A percentile compares a stretch with the other conserved stretches of the same genome.
Conservation (phyloP, 2,329 filamentous ascomycete species). For the Diaporthe nobilis region DNA sequence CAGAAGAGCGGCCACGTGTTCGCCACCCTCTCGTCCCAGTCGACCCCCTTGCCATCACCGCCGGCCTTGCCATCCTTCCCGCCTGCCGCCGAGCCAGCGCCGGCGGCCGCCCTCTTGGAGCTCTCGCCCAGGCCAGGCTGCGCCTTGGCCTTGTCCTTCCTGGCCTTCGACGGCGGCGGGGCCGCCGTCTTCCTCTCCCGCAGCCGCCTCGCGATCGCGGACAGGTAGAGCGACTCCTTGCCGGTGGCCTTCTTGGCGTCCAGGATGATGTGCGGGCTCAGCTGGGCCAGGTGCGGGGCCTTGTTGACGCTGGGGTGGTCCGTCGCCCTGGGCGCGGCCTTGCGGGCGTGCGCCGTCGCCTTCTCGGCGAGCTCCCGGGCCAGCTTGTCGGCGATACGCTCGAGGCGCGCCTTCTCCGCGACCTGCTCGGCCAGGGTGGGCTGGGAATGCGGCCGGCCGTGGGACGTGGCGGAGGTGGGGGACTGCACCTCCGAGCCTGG, state of each 20-base stretch:
- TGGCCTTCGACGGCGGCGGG: slow-evolving; percentile 30
- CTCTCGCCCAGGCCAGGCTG: slow-evolving; percentile 43
- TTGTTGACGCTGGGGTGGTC: slow-evolving; percentile 69
- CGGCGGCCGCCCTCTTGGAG: slow-evolving; percentile 40
- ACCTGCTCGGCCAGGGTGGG: slow-evolving; percentile 67
- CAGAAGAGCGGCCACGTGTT: slow-evolving; percentile 81
- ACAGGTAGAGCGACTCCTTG: slow-evolving; percentile 80
- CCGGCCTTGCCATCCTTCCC: slow-evolving; percentile 24
- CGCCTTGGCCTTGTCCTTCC: slow-evolving; percentile 22
- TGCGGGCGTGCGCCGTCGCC: slow-evolving; percentile 68
- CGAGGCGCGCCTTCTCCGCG: slow-evolving; percentile 73
- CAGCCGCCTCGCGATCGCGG: slow-evolving; percentile 70
- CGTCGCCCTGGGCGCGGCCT: slow-evolving; percentile 63
- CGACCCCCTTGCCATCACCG: slow-evolving; percentile 26
- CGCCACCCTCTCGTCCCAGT: slow-evolving; percentile 68
- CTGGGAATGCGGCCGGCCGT: slow-evolving; percentile 43
- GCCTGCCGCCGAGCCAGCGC: slow-evolving; percentile 1
- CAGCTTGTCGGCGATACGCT: slow-evolving; percentile 69
- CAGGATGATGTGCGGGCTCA: slow-evolving; percentile 78
- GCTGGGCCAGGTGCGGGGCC: slow-evolving; percentile 68
- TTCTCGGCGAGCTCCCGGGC: slow-evolving; percentile 67
- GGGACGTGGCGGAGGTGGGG: slow-evolving; percentile 41
- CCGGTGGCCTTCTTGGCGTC: slow-evolving; percentile 85
- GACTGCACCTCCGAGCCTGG: slow-evolving; percentile 34
- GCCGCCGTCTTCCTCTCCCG: slow-evolving; percentile 42